Conservation (phyloP, 1,284 basidiomycete genomes). For the Marasmius oreades region DNA sequence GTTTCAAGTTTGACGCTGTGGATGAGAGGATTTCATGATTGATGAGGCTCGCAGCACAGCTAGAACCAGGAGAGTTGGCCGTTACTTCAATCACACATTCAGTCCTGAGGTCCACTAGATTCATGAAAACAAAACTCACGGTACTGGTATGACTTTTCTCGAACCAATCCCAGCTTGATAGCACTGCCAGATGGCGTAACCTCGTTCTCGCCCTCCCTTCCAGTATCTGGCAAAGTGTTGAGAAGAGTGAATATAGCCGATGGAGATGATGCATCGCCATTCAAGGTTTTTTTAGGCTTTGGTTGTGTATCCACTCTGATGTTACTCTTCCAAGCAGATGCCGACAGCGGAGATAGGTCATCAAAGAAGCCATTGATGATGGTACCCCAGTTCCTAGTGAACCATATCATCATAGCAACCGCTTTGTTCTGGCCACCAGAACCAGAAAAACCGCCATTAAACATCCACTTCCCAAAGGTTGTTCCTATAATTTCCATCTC, state of each 20-base stretch:
- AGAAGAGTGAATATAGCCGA: too few relatives aligned
- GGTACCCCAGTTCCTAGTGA: conserved; percentile 10
- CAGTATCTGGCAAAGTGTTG: not conserved
- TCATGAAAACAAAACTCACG: not conserved
- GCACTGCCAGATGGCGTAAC: not conserved
- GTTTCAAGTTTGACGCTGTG: not conserved
- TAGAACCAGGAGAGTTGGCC: not conserved
- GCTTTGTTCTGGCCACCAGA: not conserved
- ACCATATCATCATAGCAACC: conserved; percentile 11
- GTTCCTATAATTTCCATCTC: conserved; percentile 28
- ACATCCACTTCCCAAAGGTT: conserved; percentile 31
- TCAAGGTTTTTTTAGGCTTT: too few relatives aligned
- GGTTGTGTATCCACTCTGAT: not conserved
- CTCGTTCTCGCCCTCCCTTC: not conserved
- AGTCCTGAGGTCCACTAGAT: not conserved
- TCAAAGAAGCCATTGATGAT: conserved; percentile 14
- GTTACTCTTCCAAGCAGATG: not conserved
- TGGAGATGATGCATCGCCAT: not conserved
- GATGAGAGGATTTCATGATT: not conserved
- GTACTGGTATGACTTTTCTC: not conserved
- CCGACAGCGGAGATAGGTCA: not conserved
- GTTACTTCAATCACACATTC: not conserved
- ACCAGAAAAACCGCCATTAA: conserved; percentile 18
- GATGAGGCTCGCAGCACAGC: not conserved
- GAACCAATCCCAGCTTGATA: not conserved